Percentiles rank a stretch among this genome's conserved stretches.
Evolutionary conservation across 2,329 filamentous ascomycete genomes (phyloP).

Genomic region (Alternaria sp.): DNA sequence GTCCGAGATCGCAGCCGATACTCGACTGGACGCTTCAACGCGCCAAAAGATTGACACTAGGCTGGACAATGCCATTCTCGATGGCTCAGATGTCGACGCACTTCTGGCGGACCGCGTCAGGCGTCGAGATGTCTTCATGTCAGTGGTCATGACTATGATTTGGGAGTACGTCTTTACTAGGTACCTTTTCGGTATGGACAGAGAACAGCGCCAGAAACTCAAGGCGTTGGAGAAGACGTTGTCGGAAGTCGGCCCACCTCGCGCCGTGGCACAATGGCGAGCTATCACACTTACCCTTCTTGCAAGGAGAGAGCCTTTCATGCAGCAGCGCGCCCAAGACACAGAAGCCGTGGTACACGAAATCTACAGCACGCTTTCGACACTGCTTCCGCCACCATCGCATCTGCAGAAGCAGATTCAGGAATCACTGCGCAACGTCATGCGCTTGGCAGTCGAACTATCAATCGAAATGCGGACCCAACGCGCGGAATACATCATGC

Average conservation of each 20-base stretch:
- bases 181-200: conserved; percentile 98
- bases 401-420: conserved; percentile 82
- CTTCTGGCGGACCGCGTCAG: conserved; percentile 88
- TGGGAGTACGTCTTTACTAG: conserved; percentile 99
- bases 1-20: conserved; percentile 77
- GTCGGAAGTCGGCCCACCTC: conserved; percentile 79
- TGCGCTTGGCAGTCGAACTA: conserved; percentile 86
- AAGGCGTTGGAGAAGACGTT: conserved; percentile 94
- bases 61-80: conserved; percentile 91
- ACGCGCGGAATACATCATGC: conserved; percentile 97
- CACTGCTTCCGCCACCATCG: conserved; percentile 84
- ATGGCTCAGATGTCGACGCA: conserved; percentile 89
- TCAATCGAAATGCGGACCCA: conserved; percentile 98
- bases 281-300: conserved; percentile 93
- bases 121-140: conserved; percentile 96
- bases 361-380: conserved; percentile 82
- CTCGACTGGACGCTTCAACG: conserved; percentile 42
- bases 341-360: conserved; percentile 96
- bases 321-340: conserved; percentile 82
- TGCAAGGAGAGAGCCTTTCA: conserved; percentile 80
- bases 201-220: conserved; percentile 96
- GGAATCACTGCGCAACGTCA: conserved; percentile 84
- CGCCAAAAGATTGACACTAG: conserved; percentile 88
- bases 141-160: conserved; percentile 98
- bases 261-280: conserved; percentile 96